A percentile compares a stretch with the other conserved stretches of the same genome.
Conservation (phyloP, 2,329 filamentous ascomycete genomes). For the Phialophora verrucosa region DNA sequence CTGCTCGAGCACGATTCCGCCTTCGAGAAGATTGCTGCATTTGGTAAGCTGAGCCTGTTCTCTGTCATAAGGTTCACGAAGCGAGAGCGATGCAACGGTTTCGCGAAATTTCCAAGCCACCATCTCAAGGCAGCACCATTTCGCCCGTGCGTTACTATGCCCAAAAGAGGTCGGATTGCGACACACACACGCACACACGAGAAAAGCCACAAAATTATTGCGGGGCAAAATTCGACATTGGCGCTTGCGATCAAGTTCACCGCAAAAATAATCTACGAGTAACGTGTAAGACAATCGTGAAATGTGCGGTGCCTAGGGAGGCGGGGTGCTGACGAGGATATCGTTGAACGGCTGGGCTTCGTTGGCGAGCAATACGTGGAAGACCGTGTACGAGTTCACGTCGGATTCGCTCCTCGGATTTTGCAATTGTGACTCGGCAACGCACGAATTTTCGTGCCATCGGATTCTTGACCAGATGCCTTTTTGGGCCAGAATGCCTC, state of each 20-base stretch:
- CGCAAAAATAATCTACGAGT: not conserved
- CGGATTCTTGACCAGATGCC: not conserved
- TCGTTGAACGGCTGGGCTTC: not conserved
- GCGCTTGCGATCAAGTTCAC: too few species aligned
- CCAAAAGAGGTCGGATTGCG: not conserved
- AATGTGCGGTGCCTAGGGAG: not conserved
- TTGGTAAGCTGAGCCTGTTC: conserved; percentile 9
- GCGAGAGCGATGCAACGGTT: not conserved
- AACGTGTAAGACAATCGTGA: not conserved
- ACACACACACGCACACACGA: not conserved
- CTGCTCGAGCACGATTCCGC: not conserved
- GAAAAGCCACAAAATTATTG: not conserved
- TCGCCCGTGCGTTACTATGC: not conserved
- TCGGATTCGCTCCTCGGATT: not conserved
- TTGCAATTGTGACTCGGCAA: not conserved
- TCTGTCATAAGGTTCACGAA: not conserved
- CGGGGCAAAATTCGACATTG: not conserved
- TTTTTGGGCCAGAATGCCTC: not conserved
- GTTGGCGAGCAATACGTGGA: not conserved
- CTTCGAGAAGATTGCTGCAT: conserved; percentile 29
- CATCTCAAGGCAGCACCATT: conserved; percentile 3
- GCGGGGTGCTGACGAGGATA: not conserved
- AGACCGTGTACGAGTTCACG: not conserved
- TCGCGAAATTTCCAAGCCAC: not conserved
- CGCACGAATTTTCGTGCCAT: not conserved